Evolutionary conservation across 2,329 filamentous ascomycete species (phyloP).

Genomic region (Lecanicillium sp.): DNA sequence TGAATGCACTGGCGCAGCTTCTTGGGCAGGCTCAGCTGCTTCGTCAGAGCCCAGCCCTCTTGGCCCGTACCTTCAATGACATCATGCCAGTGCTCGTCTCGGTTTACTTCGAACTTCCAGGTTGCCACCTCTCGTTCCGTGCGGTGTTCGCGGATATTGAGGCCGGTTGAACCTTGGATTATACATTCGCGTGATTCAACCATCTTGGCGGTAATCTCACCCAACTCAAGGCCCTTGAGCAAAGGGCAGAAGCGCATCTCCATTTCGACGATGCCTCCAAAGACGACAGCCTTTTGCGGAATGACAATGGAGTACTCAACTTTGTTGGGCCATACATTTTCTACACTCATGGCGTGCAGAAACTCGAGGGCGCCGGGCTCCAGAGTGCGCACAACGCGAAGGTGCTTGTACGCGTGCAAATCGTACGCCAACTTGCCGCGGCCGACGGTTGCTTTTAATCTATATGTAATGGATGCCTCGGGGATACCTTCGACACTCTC

Average conservation of each 20-base stretch:
- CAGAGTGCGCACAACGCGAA: slow-evolving; percentile 70
- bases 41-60: slow-evolving; percentile 56
- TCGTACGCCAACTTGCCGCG: slow-evolving; percentile 85
- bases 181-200: slow-evolving; percentile 69
- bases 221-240: slow-evolving; percentile 78
- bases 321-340: slow-evolving; percentile 97
- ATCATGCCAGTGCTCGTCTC: slow-evolving; percentile 59
- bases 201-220: slow-evolving; percentile 72
- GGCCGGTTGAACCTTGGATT: slow-evolving; percentile 35
- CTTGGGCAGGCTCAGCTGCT: slow-evolving; percentile 65
- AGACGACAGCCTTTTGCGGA: slow-evolving; percentile 88
- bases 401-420: slow-evolving; percentile 67
- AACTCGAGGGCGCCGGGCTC: slow-evolving; percentile 70
- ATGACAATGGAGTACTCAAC: slow-evolving; percentile 91
- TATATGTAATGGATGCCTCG: slow-evolving; percentile 83
- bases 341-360: slow-evolving; percentile 85
- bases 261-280: slow-evolving; percentile 77
- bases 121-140: slow-evolving; percentile 54
- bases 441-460: slow-evolving; percentile 81
- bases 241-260: slow-evolving; percentile 84
- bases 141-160: slow-evolving; percentile 48
- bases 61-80: slow-evolving; percentile 60
- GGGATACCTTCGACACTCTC: slow-evolving; percentile 88
- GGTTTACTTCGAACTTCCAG: slow-evolving; percentile 47
- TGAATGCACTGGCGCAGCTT: slow-evolving; percentile 78